Evolutionary conservation across 176 grass and related monocot species (phyloP).

Genomic region (Phyllostachys edulis): DNA sequence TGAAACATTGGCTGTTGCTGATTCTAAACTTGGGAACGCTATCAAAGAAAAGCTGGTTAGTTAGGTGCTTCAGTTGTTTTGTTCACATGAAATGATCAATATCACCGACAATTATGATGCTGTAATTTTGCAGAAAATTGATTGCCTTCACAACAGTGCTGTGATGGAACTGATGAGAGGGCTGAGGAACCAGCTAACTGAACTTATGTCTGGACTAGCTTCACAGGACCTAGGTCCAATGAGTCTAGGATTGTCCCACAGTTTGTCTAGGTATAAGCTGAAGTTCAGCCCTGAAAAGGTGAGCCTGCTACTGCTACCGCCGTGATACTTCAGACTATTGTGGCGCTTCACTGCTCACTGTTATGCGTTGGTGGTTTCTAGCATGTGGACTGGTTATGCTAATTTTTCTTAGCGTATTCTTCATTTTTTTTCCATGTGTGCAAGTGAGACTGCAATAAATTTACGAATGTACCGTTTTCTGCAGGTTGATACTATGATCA

Average conservation of each 20-base stretch:
- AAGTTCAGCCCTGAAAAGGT: conserved; percentile 98
- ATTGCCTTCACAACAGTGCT: conserved; percentile 77
- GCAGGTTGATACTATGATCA: conserved; percentile 98
- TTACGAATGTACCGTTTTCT: background rate
- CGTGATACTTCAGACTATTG: background rate
- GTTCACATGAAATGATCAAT: background rate
- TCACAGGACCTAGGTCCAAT: conserved; percentile 82
- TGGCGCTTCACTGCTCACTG: background rate
- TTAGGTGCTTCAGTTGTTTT: background rate
- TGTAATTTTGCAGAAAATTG: conserved; percentile 65
- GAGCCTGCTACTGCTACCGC: background rate
- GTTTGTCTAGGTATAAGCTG: conserved; percentile 91
- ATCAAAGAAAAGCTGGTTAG: conserved; percentile 90
- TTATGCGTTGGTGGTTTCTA: conserved; percentile 5
- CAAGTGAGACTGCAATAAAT: background rate
- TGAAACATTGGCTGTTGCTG: conserved; percentile 83
- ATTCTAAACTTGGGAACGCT: conserved; percentile 85
- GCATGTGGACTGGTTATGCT: background rate
- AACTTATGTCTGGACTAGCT: conserved; percentile 80
- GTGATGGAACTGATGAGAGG: conserved; percentile 97
- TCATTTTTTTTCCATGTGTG: background rate
- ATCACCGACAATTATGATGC: background rate
- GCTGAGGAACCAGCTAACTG: conserved; percentile 76
- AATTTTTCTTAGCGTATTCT: background rate
- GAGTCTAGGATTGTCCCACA: conserved; percentile 87